A percentile compares a stretch with the other conserved stretches of the same genome.
These are phyloP conservation scores for Psilocybe cubensis DNA, from an alignment of 768 basidiomycete genomes.

Conservation along the genomic window DNA sequence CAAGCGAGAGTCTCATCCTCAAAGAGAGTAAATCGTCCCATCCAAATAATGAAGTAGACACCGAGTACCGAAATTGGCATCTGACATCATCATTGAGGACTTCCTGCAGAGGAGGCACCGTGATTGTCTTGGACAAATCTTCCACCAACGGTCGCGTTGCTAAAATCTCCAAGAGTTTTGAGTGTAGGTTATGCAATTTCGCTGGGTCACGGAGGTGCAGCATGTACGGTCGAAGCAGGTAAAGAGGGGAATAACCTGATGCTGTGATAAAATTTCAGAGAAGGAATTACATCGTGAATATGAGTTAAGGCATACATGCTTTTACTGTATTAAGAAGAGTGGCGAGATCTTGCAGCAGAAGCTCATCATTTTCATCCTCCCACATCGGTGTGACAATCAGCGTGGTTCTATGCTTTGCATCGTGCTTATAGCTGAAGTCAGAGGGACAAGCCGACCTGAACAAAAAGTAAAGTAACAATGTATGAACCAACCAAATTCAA, in stretches of 20 bases:
- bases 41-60: constrained; percentile 64
- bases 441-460: constrained; percentile 60
- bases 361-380: constrained; percentile 37
- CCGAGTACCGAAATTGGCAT: constrained; percentile 50
- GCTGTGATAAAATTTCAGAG: constrained; percentile 22
- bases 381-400: constrained; percentile 64
- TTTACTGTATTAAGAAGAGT: constrained; percentile 30
- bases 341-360: constrained; percentile 39
- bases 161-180: constrained; percentile 49
- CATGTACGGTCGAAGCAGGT: constrained; percentile 55
- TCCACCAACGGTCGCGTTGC: constrained; percentile 18
- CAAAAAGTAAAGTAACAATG: neutral
- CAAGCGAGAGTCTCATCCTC: constrained; percentile 58
- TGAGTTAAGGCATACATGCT: constrained; percentile 31
- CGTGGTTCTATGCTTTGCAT: constrained; percentile 61
- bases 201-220: constrained; percentile 43
- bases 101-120: constrained; percentile 28
- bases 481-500: neutral
- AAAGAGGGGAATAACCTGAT: constrained; percentile 49
- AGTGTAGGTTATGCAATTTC: constrained; percentile 18
- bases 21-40: constrained; percentile 55
- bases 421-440: constrained; percentile 70
- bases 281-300: neutral
- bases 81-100: constrained; percentile 40
- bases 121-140: constrained; percentile 38